Evolutionary conservation across 2,329 filamentous ascomycete genomes (phyloP).

Genomic region (Dothistroma septosporum): DNA sequence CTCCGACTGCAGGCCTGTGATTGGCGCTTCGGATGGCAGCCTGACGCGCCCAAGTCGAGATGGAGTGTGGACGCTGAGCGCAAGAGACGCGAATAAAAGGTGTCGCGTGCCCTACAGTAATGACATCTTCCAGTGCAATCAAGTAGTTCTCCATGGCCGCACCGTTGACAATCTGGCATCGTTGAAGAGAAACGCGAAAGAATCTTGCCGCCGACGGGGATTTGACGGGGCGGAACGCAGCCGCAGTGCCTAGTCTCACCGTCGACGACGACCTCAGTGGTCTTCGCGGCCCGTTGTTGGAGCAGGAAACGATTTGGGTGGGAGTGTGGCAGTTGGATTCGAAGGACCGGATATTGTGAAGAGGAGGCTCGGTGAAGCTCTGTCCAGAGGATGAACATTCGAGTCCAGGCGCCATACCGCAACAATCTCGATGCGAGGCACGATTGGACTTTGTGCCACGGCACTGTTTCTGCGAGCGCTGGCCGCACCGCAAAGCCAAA

Average conservation of each 20-base stretch:
- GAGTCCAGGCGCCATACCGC: not conserved
- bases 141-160: not conserved
- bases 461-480: conserved; percentile 13
- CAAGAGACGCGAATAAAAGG: not conserved
- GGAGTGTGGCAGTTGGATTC: not conserved
- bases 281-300: not conserved
- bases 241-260: not conserved
- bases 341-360: not conserved
- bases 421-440: not conserved
- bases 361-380: not conserved
- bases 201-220: not conserved
- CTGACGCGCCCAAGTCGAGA: not conserved
- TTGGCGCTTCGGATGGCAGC: not conserved
- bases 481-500: conserved; percentile 20
- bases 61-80: not conserved
- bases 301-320: not conserved
- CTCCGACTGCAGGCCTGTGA: not conserved
- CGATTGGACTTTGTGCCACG: not conserved
- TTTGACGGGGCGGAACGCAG: not conserved
- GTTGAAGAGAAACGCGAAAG: not conserved
- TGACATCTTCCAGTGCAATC: not conserved
- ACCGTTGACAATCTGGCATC: not conserved
- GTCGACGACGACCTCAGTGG: not conserved
- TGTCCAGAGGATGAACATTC: not conserved
- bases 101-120: not conserved